Percentiles rank a stretch among this genome's conserved stretches.
Conservation (phyloP, 2,329 filamentous ascomycete species). For the Alternaria novae-zelandiae region DNA sequence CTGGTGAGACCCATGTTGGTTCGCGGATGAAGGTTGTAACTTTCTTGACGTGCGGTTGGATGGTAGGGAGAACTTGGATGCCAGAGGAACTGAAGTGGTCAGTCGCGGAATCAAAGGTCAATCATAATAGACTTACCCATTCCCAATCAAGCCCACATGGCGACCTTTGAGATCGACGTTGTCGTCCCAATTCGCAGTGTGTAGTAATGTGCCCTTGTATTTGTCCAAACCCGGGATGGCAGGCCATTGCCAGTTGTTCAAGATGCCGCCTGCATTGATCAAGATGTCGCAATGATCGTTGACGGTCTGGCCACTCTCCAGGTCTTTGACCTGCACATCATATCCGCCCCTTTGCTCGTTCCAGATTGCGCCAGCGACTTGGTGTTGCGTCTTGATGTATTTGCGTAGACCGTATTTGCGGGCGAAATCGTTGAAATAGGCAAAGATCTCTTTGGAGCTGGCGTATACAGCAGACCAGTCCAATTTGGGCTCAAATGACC, state of each 20-base stretch:
- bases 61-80: conserved; percentile 59
- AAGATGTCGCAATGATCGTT: conserved; percentile 57
- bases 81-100: conserved; percentile 56
- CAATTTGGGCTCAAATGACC: conserved; percentile 56
- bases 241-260: conserved; percentile 62
- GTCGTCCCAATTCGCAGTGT: conserved; percentile 63
- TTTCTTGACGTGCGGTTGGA: conserved; percentile 53
- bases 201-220: conserved; percentile 62
- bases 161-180: conserved; percentile 57
- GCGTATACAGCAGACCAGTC: conserved; percentile 55
- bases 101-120: not conserved
- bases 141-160: conserved; percentile 62
- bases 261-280: conserved; percentile 57
- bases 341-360: conserved; percentile 45
- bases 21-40: conserved; percentile 60
- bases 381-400: conserved; percentile 45
- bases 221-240: conserved; percentile 57
- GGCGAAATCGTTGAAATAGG: conserved; percentile 53
- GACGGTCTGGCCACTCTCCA: conserved; percentile 33
- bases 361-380: conserved; percentile 47
- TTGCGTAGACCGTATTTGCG: conserved; percentile 48
- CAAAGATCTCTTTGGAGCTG: conserved; percentile 51
- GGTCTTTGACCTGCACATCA: conserved; percentile 45
- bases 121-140: conserved; percentile 36
- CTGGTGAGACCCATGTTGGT: conserved; percentile 59